phyloP scores from a whole-genome alignment of 176 grass and related monocot species.

The Typha latifolia region DNA sequence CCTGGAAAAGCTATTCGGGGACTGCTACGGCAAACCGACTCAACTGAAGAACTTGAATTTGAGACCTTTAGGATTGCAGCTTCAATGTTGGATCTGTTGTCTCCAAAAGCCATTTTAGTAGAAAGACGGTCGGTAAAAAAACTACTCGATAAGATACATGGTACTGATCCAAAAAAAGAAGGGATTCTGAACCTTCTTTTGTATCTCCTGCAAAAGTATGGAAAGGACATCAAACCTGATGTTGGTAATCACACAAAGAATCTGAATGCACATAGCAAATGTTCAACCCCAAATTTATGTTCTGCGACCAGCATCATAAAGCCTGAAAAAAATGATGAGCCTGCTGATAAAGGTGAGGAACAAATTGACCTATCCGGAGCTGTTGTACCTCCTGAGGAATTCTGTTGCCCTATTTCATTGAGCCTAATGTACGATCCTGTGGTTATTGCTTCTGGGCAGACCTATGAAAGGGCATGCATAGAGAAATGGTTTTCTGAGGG shows the following conservation, averaged over 20 bases:
- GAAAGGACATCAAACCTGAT: constrained; percentile 46
- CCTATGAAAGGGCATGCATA: constrained; percentile 79
- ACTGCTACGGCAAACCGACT: constrained; percentile 44
- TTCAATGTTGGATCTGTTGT: constrained; percentile 68
- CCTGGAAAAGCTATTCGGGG: constrained; percentile 63
- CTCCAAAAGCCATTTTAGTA: constrained; percentile 80
- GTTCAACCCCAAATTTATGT: constrained; percentile 6
- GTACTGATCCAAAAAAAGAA: constrained; percentile 63
- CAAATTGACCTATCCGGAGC: constrained; percentile 28
- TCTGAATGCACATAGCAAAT: constrained; percentile 24
- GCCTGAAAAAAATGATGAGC: constrained; percentile 30
- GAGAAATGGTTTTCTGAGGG: constrained; percentile 89
- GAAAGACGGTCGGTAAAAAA: constrained; percentile 78
- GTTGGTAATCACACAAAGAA: constrained; percentile 26
- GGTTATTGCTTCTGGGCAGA: constrained; percentile 85
- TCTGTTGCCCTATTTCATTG: constrained; percentile 82
- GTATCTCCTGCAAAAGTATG: constrained; percentile 68
- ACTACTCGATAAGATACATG: constrained; percentile 41
- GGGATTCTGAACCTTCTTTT: constrained; percentile 45
- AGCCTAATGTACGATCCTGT: constrained; percentile 87
- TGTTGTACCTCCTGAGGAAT: constrained; percentile 53
- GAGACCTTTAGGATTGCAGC: constrained; percentile 52
- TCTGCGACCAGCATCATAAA: constrained; percentile 16
- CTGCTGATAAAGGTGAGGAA: constrained; percentile 20
- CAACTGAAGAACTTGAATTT: constrained; percentile 65